Conservation (phyloP, 75 land plant species). For the Pinus taeda region DNA sequence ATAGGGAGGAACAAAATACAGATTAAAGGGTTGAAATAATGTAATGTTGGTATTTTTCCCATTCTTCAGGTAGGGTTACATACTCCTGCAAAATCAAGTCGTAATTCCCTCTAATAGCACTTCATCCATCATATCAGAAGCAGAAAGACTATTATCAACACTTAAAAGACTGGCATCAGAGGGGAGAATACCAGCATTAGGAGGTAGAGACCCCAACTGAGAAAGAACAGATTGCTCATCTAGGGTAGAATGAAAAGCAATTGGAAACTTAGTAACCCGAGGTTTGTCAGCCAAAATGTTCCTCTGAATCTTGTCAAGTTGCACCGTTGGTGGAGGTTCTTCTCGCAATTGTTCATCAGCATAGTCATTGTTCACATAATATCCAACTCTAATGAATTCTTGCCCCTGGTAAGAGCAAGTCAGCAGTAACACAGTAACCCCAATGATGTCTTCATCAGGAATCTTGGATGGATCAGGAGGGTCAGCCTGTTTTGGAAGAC, state of each 20-base stretch:
- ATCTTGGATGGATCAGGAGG: constrained; percentile 91
- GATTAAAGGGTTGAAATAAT: not conserved
- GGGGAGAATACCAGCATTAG: not conserved
- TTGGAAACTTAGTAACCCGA: constrained; percentile 94
- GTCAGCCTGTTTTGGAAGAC: constrained; percentile 61
- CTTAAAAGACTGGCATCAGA: constrained; percentile 2
- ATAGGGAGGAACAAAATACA: not conserved
- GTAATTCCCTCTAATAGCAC: constrained; percentile 1
- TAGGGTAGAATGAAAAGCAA: constrained; percentile 45
- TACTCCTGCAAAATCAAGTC: not conserved
- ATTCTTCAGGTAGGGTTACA: not conserved
- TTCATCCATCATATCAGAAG: constrained; percentile 7
- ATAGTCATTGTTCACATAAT: constrained; percentile 97
- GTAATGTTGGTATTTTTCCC: not conserved
- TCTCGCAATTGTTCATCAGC: constrained; percentile 83
- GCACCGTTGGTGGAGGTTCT: constrained; percentile 81
- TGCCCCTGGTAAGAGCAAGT: constrained; percentile 95
- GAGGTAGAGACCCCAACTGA: no score
- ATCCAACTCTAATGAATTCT: constrained; percentile 90
- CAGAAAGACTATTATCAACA: constrained; percentile 4
- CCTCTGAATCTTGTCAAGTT: constrained; percentile 74
- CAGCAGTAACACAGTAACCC: constrained; percentile 86
- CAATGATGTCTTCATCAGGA: constrained; percentile 93
- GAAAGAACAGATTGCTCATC: constrained; percentile 2
- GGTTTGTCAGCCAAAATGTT: constrained; percentile 95